Evolutionary conservation across 345 rosid species (phyloP), one percentile per base, ranked within the genome.

Genomic region (Gossypium ekmanianum): DNA sequence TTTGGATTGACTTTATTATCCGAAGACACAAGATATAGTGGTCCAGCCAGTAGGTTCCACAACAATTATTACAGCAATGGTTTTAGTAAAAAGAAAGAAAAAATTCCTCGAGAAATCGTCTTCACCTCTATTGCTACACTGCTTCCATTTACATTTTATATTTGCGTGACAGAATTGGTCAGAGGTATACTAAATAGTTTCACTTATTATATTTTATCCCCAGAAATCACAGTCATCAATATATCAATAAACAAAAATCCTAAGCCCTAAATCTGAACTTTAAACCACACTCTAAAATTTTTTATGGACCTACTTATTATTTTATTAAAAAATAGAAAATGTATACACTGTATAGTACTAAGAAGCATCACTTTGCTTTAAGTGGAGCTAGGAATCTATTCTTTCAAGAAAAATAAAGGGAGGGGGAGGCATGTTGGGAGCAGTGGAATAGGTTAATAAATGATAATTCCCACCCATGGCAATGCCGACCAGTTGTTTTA

Each of bases 401-500:
- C 74, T 61, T 56, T 77, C 16, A 29, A 2, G 29, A 64, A 64
- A 81, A 61, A 78, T 81, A 81, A 58, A 72, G 77, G 54, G 3
- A 34, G 41, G 41, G 41, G 41, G 41, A 34, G 77, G 78, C 83
- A 45, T 61, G 11, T 61, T 61, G n/a, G 65, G 41, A 68, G 66
- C 65, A 26, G 41, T 61, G 68, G 56, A 73, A 77, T 70, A n/a
- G 61, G 81, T 78, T 59, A 82, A 14, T 48, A 48, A 48, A 48
- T 48, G 52, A 75, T 56, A 29, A 71, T 75, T 72, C 44, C 43
- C 54, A 13, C 61, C 50, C 62, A 29, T 39, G 34, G 39, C 44
- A 47, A 68, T 75, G 82, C 86, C 85, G 73, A 80, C 84, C 85
- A 65, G 76, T 78, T 79, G 81, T 79, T 54, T 51, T 79, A 62